Evolutionary conservation across 257 asterid species (phyloP).

Genomic region (Hygrophila difformis): DNA sequence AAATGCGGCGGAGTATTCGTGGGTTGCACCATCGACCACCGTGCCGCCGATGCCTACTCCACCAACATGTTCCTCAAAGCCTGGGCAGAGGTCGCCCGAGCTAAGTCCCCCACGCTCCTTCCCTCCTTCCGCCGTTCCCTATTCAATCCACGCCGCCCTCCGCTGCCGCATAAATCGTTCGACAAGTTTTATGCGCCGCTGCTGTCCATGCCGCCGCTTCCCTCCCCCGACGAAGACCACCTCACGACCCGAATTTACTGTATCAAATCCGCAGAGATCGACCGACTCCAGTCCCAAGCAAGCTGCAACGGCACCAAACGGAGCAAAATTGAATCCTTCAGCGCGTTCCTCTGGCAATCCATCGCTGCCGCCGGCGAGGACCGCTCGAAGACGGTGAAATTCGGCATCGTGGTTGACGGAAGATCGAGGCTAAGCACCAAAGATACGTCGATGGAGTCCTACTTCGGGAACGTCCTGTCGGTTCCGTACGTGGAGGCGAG

Average conservation of each 20-base stretch:
- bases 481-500: slow-evolving; percentile 48
- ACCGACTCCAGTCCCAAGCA: slow-evolving; percentile 35
- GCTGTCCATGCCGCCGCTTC: slow-evolving; percentile 16
- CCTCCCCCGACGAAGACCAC: background rate
- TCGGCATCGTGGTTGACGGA: slow-evolving; percentile 72
- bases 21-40: slow-evolving; percentile 56
- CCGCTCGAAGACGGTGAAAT: slow-evolving; percentile 16
- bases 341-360: slow-evolving; percentile 61
- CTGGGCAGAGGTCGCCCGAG: slow-evolving; percentile 53
- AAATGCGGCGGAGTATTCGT: slow-evolving; percentile 60
- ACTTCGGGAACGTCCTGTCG: slow-evolving; percentile 62
- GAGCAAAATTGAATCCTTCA: slow-evolving; percentile 50
- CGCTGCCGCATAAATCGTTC: slow-evolving; percentile 23
- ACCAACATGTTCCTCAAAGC: slow-evolving; percentile 61
- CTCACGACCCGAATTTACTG: slow-evolving; percentile 57
- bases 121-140: slow-evolving; percentile 63
- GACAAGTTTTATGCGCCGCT: slow-evolving; percentile 27
- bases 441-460: slow-evolving; percentile 16
- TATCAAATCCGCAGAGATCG: slow-evolving; percentile 25
- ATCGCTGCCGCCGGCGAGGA: slow-evolving; percentile 17
- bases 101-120: slow-evolving; percentile 22
- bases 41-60: slow-evolving; percentile 70
- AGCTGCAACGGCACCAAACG: slow-evolving; percentile 11
- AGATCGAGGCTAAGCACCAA: slow-evolving; percentile 30
- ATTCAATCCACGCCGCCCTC: slow-evolving; percentile 42